A percentile compares a stretch with the other conserved stretches of the same genome.
These are phyloP conservation scores for Mercurialis annua DNA, from an alignment of 345 rosid species.

Conservation along the genomic window DNA sequence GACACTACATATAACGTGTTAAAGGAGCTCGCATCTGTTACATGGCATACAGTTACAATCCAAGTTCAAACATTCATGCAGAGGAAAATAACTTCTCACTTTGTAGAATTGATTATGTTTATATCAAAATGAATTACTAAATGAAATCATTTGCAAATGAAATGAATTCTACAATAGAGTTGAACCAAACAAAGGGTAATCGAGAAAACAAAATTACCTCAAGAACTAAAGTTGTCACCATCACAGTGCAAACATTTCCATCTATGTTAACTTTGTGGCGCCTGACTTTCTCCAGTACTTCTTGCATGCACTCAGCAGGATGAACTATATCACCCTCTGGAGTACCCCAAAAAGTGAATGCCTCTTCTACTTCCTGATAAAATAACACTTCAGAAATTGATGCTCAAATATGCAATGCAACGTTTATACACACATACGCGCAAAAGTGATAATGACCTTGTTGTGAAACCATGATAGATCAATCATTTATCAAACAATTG, in stretches of 20 bases:
- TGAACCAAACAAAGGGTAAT: too few species aligned
- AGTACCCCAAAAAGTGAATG: constrained; percentile 25
- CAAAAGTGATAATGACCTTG: neutral
- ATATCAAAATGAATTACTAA: neutral
- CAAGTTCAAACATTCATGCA: too few species aligned
- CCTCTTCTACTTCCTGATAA: constrained; percentile 19
- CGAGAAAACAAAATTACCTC: constrained; percentile 21
- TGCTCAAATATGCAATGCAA: neutral
- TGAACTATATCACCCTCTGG: constrained; percentile 16
- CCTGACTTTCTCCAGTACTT: constrained; percentile 32
- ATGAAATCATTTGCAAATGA: neutral
- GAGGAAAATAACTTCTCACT: neutral
- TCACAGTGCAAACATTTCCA: constrained; percentile 35
- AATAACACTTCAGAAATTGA: neutral
- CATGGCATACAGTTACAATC: too few species aligned
- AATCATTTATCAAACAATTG: too few species aligned
- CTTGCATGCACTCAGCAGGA: constrained; percentile 36
- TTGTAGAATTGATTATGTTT: neutral
- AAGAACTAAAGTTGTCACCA: constrained; percentile 36
- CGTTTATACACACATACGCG: neutral
- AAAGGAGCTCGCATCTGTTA: too few species aligned
- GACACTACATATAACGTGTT: too few species aligned
- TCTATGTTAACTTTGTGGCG: constrained; percentile 33
- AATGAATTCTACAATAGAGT: neutral
- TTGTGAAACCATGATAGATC: too few species aligned